phyloP scores from a whole-genome alignment of 1,139 yeast genomes.

The Pichia sp. region DNA sequence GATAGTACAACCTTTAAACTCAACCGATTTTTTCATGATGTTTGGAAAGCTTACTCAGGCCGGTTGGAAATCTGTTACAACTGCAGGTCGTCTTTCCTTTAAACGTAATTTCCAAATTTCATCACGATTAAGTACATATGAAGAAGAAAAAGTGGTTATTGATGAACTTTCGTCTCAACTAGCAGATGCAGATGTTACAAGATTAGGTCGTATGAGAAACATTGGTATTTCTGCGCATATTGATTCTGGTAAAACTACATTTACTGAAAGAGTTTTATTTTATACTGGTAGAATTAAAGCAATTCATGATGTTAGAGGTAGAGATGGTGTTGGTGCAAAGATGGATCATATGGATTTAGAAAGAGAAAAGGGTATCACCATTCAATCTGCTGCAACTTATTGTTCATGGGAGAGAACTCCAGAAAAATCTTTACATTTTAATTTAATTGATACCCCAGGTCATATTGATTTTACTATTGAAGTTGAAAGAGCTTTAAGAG shows the following conservation, averaged over 20 bases:
- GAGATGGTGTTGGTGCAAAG: conserved; percentile 97
- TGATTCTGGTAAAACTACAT: conserved; percentile 94
- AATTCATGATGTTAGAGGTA: conserved; percentile 96
- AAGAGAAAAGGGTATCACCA: conserved; percentile 95
- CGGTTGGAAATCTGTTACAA: conserved; percentile 6
- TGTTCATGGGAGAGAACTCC: conserved; percentile 87
- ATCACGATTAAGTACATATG: conserved; percentile 37
- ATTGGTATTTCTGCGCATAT: conserved; percentile 98
- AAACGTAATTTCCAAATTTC: conserved; percentile 24
- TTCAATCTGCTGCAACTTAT: conserved; percentile 97
- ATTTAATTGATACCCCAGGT: conserved; percentile 95
- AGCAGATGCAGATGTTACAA: conserved; percentile 50
- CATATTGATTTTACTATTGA: conserved; percentile 98
- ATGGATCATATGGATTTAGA: conserved; percentile 98
- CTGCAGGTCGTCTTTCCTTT: conserved; percentile 9
- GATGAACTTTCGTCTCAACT: conserved; percentile 50
- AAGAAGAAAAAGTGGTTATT: conserved; percentile 62
- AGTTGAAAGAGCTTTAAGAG: conserved; percentile 95
- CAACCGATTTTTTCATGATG: conserved; percentile 3
- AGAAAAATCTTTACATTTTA: conserved; percentile 65
- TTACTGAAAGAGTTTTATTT: conserved; percentile 92
- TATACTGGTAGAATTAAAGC: conserved; percentile 97
- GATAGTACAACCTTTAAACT: neutral
- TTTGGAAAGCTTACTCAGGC: conserved; percentile 13
- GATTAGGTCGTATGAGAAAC: conserved; percentile 66